Base-by-base conservation (phyloP, 2,329 filamentous ascomycete genomes). In the Fusarium beomiforme region DNA sequence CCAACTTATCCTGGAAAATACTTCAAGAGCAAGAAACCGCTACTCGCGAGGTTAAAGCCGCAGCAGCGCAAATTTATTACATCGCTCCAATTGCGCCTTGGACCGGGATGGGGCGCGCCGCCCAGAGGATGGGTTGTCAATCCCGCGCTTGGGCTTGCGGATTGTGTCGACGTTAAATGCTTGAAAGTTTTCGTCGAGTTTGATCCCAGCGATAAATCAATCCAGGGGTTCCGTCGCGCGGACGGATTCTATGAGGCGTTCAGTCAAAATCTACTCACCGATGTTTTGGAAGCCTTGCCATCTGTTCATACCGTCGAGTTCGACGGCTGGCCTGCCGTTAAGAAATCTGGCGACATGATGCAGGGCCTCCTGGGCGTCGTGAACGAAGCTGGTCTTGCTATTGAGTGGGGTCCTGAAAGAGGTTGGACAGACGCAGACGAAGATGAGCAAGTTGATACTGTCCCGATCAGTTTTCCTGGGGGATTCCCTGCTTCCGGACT, bases 181-280 rank as follows among this genome's bases (percentile, higher is more conserved):
- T 78, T 95, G 50, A 88, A 86, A 29, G 86, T 95, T 14, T 92
- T 92, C 75, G 88, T 94, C 26, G 89, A 94, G 78, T 88, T 87
- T 69, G 92, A 95, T 75, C 92, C 92, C 0, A 92, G 89, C 56
- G 87, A 91, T 72, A 85, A 84, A 31, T 82, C 89, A 23, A 93
- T 93, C 74, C 87, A 88, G 59, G 92, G 91, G 0, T 94, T 92
- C 74, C 86, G 91, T 17, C 85, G 87, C 29, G 85, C 86, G 2
- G 86, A 90, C 29, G 88, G 90, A 3, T 93, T 92, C 70, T 95
- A 93, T 76, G 92, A 93, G 65, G 80, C 79, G 8, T 94, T 94
- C 75, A 90, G 87, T 29, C 82, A 85, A 14, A 81, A 83, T 3
- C 80, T 94, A 31, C 77, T 94, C 10, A 79, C 81, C 7, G 83